Percentiles rank a stretch among this genome's conserved stretches.
These are phyloP conservation scores for Phytophthora constricta DNA, from an alignment of 352 stramenopile species.

Conservation along the genomic window DNA sequence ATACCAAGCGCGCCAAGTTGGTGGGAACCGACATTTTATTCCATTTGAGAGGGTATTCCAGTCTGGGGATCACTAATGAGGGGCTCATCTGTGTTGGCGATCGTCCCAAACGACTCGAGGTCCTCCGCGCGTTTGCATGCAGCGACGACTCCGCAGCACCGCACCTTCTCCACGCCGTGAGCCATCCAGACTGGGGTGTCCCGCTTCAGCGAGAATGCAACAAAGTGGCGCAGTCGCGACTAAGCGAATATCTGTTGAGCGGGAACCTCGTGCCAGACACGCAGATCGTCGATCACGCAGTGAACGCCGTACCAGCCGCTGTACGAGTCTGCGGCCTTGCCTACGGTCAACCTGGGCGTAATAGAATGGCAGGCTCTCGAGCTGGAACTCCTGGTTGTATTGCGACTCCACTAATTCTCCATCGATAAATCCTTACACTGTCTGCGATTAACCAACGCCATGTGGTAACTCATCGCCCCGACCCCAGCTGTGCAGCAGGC, in stretches of 20 bases:
- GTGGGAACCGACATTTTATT: too few species aligned
- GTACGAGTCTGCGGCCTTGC: conserved; percentile 6
- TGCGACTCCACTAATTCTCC: conserved; percentile 15
- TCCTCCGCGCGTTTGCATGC: conserved; percentile 14
- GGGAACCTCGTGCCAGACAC: conserved; percentile 27
- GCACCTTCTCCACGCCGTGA: conserved; percentile 15
- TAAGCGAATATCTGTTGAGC: conserved; percentile 2
- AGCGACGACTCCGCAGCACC: conserved; percentile 18
- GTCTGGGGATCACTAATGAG: too few species aligned
- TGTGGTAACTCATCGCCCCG: conserved; percentile 30
- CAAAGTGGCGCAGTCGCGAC: conserved; percentile 1
- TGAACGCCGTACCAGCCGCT: conserved; percentile 34
- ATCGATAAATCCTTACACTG: conserved; percentile 16
- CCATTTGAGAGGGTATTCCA: too few species aligned
- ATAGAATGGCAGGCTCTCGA: conserved; percentile 19
- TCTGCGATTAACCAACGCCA: conserved; percentile 18
- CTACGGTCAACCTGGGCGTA: conserved; percentile 25
- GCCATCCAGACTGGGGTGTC: conserved; percentile 20
- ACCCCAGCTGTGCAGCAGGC: conserved; percentile 4
- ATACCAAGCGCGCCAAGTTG: too few species aligned
- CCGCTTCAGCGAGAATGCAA: conserved; percentile 16
- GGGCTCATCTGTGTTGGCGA: too few species aligned
- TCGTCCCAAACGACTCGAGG: conserved; percentile 18
- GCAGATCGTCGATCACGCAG: conserved; percentile 28
- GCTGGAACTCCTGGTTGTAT: conserved; percentile 13